phyloP scores from a whole-genome alignment of 305 asterid species.

The Fraxinus albicans region DNA sequence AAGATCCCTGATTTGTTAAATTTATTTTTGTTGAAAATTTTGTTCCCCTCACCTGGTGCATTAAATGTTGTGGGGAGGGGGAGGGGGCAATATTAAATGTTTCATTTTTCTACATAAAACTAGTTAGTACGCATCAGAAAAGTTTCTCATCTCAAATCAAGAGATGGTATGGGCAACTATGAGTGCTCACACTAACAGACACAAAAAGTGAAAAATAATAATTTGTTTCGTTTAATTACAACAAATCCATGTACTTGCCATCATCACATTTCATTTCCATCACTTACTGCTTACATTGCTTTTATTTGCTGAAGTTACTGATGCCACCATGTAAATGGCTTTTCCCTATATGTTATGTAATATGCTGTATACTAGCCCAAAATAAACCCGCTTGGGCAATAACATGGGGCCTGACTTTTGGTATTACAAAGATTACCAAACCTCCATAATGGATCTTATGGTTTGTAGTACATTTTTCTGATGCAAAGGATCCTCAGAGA shows the following conservation, averaged over 20 bases:
- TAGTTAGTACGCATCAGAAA: neutral
- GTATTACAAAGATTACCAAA: neutral
- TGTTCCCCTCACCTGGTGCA: neutral
- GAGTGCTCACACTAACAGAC: neutral
- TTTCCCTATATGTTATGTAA: neutral
- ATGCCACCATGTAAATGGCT: constrained; percentile 6
- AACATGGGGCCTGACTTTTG: neutral
- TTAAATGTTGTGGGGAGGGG: neutral
- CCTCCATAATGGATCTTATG: neutral
- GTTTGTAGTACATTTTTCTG: neutral
- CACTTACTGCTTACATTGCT: neutral
- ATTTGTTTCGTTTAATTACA: neutral
- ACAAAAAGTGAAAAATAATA: neutral
- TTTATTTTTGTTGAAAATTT: neutral
- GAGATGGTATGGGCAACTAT: neutral
- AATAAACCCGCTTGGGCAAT: neutral
- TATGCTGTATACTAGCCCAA: neutral
- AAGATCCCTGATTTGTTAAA: constrained; percentile 13
- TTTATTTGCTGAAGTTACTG: neutral
- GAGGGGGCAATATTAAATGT: no score
- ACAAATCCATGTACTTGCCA: neutral
- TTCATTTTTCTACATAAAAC: neutral
- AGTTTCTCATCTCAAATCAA: neutral
- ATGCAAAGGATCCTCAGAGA: no score
- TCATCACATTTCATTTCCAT: neutral